Conservation (phyloP, 1,284 basidiomycete genomes). For the Ceratobasidium sp. region DNA sequence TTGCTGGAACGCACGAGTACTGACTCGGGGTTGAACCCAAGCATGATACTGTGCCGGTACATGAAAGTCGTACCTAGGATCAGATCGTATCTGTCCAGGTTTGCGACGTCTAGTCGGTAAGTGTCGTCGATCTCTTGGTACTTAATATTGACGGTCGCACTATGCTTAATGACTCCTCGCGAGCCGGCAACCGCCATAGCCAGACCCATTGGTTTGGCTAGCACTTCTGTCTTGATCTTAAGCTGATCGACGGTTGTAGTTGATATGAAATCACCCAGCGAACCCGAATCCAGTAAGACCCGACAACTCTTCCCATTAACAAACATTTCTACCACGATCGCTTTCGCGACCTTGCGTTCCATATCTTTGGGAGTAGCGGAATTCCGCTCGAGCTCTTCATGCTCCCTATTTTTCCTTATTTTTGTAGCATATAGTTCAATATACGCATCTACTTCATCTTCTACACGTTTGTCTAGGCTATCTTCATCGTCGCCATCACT, state of each 20-base stretch:
- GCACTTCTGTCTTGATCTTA: conserved; percentile 50
- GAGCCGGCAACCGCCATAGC: conserved; percentile 30
- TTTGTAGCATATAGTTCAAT: neutral
- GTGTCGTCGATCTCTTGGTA: conserved; percentile 24
- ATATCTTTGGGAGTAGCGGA: conserved; percentile 16
- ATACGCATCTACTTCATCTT: neutral
- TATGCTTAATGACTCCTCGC: conserved; percentile 5
- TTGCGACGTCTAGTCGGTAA: conserved; percentile 18
- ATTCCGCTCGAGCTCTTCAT: conserved; percentile 3
- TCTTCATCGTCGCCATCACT: neutral
- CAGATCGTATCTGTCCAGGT: conserved; percentile 53
- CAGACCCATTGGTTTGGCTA: conserved; percentile 31
- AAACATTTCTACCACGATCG: conserved; percentile 53
- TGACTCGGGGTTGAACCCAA: conserved; percentile 51
- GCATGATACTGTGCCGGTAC: conserved; percentile 52
- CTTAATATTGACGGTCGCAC: neutral
- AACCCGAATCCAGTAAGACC: conserved; percentile 57
- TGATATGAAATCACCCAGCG: conserved; percentile 58
- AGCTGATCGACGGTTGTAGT: conserved; percentile 55
- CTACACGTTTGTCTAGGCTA: neutral
- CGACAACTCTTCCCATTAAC: conserved; percentile 53
- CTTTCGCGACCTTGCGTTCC: conserved; percentile 54
- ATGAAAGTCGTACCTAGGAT: conserved; percentile 56
- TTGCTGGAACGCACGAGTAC: conserved; percentile 49
- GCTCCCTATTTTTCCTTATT: neutral